phyloP scores from a whole-genome alignment of 495 filamentous ascomycete species.

The Hypoxylon rickii region DNA sequence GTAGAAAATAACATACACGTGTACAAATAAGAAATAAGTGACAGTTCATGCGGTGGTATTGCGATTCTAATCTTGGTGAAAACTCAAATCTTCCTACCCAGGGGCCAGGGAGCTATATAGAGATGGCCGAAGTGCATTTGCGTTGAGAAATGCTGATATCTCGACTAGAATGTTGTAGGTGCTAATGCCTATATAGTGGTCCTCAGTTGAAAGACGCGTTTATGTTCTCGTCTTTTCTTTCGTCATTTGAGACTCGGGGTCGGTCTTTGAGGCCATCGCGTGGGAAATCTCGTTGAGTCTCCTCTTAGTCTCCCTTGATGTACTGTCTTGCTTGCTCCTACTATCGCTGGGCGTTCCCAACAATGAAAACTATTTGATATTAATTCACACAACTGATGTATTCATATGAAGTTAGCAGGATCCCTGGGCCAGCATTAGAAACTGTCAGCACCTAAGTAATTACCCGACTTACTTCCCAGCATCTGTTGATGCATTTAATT shows the following conservation, averaged over 20 bases:
- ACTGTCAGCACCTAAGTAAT: neutral
- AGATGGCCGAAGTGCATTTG: neutral
- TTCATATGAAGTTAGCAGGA: neutral
- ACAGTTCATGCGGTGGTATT: no score
- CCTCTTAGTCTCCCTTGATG: conserved; percentile 24
- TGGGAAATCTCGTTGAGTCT: conserved; percentile 6
- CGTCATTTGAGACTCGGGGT: conserved; percentile 18
- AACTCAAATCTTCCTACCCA: no score
- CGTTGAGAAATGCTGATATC: no score
- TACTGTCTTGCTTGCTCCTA: conserved; percentile 22
- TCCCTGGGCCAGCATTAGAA: neutral
- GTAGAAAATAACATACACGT: no score
- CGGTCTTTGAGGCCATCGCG: conserved; percentile 32
- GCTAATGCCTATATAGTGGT: conserved; percentile 25
- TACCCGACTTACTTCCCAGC: no score
- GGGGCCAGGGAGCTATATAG: no score
- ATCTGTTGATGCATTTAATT: no score
- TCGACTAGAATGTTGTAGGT: conserved; percentile 10
- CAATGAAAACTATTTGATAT: conserved; percentile 35
- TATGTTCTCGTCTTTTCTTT: conserved; percentile 33
- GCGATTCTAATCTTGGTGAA: no score
- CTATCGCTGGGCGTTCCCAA: conserved; percentile 17
- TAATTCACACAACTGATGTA: no score
- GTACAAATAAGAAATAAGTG: no score
- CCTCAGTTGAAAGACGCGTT: conserved; percentile 23